Evolutionary conservation across 1,139 yeast genomes (phyloP).

Genomic region (Hemisphaericaspora lyxosophila): DNA sequence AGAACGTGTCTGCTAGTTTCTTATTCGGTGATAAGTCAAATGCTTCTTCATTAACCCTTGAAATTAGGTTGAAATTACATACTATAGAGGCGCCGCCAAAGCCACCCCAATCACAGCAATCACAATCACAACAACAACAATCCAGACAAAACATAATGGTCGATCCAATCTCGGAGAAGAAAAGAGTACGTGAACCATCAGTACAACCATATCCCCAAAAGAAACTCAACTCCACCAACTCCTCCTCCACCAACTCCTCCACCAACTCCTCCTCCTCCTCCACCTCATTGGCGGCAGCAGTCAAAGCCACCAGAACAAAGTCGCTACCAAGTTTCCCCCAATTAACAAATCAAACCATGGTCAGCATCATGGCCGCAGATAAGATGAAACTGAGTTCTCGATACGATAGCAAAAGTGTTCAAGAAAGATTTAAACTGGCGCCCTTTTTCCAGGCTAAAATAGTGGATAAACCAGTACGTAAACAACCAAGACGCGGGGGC

Average conservation of each 20-base stretch:
- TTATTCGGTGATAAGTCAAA: conserved; percentile 45
- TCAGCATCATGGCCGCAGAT: conserved; percentile 45
- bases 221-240: conserved; percentile 4
- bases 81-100: conserved; percentile 28
- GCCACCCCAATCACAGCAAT: conserved; percentile 10
- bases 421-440: conserved; percentile 50
- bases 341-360: conserved; percentile 38
- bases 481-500: conserved; percentile 17
- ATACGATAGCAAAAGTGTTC: conserved; percentile 44
- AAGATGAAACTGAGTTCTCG: conserved; percentile 39
- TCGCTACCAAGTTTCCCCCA: conserved; percentile 56
- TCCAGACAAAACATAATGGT: too few species aligned
- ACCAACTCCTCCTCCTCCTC: neutral
- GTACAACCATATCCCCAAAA: conserved; percentile 4
- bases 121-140: conserved; percentile 9
- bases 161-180: neutral
- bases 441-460: conserved; percentile 45
- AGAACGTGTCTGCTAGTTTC: conserved; percentile 57
- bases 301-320: conserved; percentile 65
- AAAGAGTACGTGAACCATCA: conserved; percentile 1
- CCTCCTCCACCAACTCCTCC: conserved; percentile 1
- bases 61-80: conserved; percentile 60
- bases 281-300: conserved; percentile 24
- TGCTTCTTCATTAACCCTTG: conserved; percentile 57
- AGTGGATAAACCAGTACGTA: conserved; percentile 28